A percentile compares a stretch with the other conserved stretches of the same genome.
phyloP scores from a whole-genome alignment of 2,329 filamentous ascomycete species.

The Hortaea sp. region DNA sequence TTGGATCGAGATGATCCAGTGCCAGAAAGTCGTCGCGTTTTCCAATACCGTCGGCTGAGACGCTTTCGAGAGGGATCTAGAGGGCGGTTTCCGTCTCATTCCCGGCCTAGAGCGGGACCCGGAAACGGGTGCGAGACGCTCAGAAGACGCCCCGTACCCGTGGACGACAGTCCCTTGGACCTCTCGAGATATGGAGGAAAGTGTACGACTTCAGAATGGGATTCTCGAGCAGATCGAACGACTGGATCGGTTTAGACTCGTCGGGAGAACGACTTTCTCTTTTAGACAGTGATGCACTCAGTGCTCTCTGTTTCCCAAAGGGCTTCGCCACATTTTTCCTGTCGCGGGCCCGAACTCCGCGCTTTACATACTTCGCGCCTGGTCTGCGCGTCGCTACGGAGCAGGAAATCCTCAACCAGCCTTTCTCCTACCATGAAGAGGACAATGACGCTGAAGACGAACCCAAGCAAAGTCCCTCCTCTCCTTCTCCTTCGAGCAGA shows the following conservation, averaged over 20 bases:
- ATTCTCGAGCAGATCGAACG: constrained; percentile 5
- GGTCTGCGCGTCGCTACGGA: constrained; percentile 3
- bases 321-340: constrained; percentile 7
- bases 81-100: too few relatives aligned
- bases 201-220: constrained; percentile 2
- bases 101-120: too few relatives aligned
- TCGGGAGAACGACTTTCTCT: not conserved
- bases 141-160: not conserved
- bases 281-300: not conserved
- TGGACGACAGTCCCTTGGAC: constrained; percentile 6
- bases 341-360: constrained; percentile 4
- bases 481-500: too few relatives aligned
- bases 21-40: constrained; percentile 5
- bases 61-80: not conserved
- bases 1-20: constrained; percentile 10
- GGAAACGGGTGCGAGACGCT: too few relatives aligned
- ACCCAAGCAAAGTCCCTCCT: not conserved
- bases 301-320: constrained; percentile 2
- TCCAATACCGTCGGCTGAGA: not conserved
- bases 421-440: not conserved
- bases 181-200: constrained; percentile 4
- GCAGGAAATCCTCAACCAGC: constrained; percentile 1
- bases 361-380: constrained; percentile 6
- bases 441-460: not conserved
- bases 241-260: too few relatives aligned